phyloP scores from a whole-genome alignment of 345 rosid genomes.

The Brassica juncea region DNA sequence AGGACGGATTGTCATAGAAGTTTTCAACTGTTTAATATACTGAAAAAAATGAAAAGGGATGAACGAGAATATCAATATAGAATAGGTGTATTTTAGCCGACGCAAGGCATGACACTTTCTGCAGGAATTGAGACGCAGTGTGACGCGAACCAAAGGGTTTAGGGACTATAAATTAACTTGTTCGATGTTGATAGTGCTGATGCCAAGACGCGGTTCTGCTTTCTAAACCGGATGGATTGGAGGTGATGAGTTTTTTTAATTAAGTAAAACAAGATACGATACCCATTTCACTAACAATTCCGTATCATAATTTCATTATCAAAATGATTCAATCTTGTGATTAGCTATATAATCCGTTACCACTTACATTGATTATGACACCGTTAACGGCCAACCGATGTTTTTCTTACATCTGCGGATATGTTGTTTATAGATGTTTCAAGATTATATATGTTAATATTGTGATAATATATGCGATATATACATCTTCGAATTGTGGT shows the following conservation, averaged over 20 bases:
- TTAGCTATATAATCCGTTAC: neutral
- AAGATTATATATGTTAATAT: neutral
- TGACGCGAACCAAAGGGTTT: conserved; percentile 16
- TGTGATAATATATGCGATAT: neutral
- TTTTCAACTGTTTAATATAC: too few species aligned
- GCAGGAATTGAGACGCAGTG: neutral
- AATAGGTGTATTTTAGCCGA: neutral
- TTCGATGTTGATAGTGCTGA: conserved; percentile 16
- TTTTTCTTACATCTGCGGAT: neutral
- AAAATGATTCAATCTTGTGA: neutral
- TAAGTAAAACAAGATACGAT: neutral
- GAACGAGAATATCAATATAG: too few species aligned
- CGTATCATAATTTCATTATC: neutral
- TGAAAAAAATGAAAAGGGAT: too few species aligned
- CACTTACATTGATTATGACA: neutral
- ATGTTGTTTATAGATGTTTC: neutral
- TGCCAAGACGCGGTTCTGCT: conserved; percentile 36
- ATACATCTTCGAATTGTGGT: neutral
- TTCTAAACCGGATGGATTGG: conserved; percentile 33
- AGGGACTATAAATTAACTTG: conserved; percentile 1
- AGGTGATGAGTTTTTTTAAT: neutral
- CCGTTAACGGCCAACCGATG: neutral
- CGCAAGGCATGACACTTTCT: conserved; percentile 37
- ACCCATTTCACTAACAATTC: neutral
- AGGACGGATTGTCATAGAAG: too few species aligned